phyloP scores from a whole-genome alignment of 345 rosid species.

The Eucalyptus curtisii region DNA sequence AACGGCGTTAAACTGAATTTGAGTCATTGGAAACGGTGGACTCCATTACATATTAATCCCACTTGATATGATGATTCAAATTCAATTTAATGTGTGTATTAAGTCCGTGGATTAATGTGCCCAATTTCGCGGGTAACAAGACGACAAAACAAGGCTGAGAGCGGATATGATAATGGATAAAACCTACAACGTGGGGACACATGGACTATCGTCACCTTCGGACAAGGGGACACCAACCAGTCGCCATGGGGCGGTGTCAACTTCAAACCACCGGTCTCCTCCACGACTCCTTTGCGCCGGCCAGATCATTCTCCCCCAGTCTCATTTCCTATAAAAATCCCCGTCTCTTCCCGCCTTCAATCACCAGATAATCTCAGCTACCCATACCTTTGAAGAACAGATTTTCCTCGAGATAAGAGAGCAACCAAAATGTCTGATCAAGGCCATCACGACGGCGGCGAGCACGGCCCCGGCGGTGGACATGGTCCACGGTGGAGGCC shows the following conservation, averaged over 20 bases:
- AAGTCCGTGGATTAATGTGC: background rate
- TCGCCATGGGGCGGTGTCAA: background rate
- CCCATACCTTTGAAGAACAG: background rate
- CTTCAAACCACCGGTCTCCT: background rate
- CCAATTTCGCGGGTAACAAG: background rate
- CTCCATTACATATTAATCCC: too few species aligned
- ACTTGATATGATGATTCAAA: background rate
- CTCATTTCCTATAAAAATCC: background rate
- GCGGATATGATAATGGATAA: background rate
- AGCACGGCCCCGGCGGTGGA: background rate
- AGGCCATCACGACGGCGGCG: background rate
- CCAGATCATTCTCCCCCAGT: background rate
- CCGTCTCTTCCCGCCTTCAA: background rate
- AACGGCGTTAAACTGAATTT: too few species aligned
- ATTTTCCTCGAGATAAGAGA: background rate
- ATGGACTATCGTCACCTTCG: background rate
- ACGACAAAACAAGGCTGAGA: background rate
- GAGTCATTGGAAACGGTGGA: too few species aligned
- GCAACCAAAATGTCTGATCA: background rate
- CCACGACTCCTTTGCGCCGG: background rate
- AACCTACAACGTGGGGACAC: background rate
- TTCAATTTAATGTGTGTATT: background rate
- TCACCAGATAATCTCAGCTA: background rate
- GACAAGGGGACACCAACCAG: background rate
- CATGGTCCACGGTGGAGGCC: background rate